These are phyloP conservation scores for Saposhnikovia divaricata DNA, from an alignment of 129 eudicot species.

Conservation along the genomic window DNA sequence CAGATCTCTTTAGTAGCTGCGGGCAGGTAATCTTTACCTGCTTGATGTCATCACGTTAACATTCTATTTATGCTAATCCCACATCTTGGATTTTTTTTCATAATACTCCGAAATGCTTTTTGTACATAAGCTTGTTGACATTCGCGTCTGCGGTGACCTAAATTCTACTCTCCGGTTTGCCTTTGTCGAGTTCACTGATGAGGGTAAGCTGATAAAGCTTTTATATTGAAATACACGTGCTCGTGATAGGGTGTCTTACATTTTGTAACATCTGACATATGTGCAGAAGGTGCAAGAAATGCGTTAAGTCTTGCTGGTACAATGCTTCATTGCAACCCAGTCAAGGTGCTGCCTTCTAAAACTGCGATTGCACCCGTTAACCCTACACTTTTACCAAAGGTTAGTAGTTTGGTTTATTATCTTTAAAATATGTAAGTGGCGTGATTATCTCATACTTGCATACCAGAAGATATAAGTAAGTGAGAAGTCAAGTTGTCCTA, in stretches of 20 bases:
- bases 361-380: constrained; percentile 95
- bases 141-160: constrained; percentile 89
- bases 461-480: neutral
- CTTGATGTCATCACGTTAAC: neutral
- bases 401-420: constrained; percentile 17
- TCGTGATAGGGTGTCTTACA: constrained; percentile 8
- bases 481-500: neutral
- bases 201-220: constrained; percentile 33
- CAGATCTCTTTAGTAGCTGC: constrained; percentile 64
- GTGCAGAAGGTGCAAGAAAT: constrained; percentile 73
- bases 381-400: constrained; percentile 70
- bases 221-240: neutral
- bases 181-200: constrained; percentile 77
- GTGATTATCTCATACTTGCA: neutral
- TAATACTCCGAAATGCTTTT: neutral
- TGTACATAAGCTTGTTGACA: constrained; percentile 67
- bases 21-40: constrained; percentile 55
- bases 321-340: constrained; percentile 83
- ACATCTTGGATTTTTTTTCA: neutral
- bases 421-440: neutral
- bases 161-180: constrained; percentile 83
- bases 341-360: constrained; percentile 79
- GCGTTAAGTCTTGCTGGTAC: constrained; percentile 76
- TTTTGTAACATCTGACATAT: constrained; percentile 6
- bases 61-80: neutral